Percentiles rank a stretch among this genome's conserved stretches.
phyloP scores from a whole-genome alignment of 495 filamentous ascomycete genomes.

The Annulohypoxylon maeteangense region DNA sequence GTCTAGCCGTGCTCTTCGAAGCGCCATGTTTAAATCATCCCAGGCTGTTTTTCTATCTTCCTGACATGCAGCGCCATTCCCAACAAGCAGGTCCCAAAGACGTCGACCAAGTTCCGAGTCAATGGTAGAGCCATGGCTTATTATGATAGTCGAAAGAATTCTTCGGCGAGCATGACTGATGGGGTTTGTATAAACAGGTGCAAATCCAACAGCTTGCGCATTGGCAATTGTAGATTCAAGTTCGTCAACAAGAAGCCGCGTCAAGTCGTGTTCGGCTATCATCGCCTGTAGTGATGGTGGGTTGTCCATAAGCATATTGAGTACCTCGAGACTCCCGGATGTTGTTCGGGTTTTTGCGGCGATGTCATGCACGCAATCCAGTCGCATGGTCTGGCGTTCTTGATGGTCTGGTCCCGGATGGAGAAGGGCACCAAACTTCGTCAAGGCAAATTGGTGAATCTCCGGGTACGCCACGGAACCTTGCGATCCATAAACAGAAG shows the following conservation, averaged over 20 bases:
- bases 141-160: constrained; percentile 67
- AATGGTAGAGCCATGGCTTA: constrained; percentile 68
- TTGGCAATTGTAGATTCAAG: constrained; percentile 55
- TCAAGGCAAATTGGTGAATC: constrained; percentile 68
- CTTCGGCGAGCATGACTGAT: constrained; percentile 65
- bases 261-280: constrained; percentile 57
- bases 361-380: constrained; percentile 60
- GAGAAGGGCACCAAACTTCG: constrained; percentile 64
- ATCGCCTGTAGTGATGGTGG: constrained; percentile 50
- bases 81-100: constrained; percentile 76
- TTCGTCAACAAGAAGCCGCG: constrained; percentile 60
- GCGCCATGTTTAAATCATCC: constrained; percentile 68
- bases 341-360: constrained; percentile 54
- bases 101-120: constrained; percentile 66
- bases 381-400: constrained; percentile 53
- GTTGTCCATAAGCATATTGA: constrained; percentile 63
- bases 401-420: constrained; percentile 47
- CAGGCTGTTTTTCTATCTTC: constrained; percentile 71
- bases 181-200: constrained; percentile 51
- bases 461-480: constrained; percentile 56
- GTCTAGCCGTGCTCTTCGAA: constrained; percentile 54
- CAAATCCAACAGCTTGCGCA: constrained; percentile 49
- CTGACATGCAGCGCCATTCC: constrained; percentile 63
- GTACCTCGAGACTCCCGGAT: constrained; percentile 75
- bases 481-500: constrained; percentile 57